Base-by-base conservation (phyloP, 2,329 filamentous ascomycete species). In the Fusarium secorum region DNA sequence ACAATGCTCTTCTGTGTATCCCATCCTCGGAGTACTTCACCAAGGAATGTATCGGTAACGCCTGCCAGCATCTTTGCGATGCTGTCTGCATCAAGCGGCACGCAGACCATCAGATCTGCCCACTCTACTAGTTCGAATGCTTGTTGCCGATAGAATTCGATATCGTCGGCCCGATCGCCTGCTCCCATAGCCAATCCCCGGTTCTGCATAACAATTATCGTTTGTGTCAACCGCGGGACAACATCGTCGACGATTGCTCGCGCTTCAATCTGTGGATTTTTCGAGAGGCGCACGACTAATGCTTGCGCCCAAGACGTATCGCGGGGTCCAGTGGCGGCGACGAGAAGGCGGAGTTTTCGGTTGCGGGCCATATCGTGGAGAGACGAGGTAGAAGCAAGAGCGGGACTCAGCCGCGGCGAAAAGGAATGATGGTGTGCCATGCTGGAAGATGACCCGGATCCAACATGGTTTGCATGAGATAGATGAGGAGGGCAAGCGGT, bases 21-120 rank as follows among this genome's bases (percentile, higher is more conserved):
- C 95, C 95, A 98, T 60, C 93, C 92, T 56, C 95, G 88, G 52
- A 98, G 79, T 2, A 97, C 88, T 74, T 95, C 92, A 56, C 97
- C 85, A 11, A 97, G 85, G 58, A 97, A 85, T 33, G 91, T 97
- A 76, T 93, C 93, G 5, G 93, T 91, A 62, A 95, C 87, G 56
- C 95, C 95, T 58, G 91, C 89, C 77, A 97, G 85, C 94, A 98
- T 97, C 78, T 93, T 93, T 33, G 93, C 93, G 60, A 97, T 86
- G 60, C 91, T 91, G 77, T 96, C 92, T 11, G 94, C 93, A 79
- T 96, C 92, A 52, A 97, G 91, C 7, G 95, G 94, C 11, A 92
- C 92, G 60, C 97, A 88, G 35, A 97, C 90, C 64, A 97, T 85
- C 72, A 97, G 83, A 80, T 97, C 93, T 10, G 95, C 93, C 95